phyloP scores from a whole-genome alignment of 345 rosid genomes.

The Schrenkiella parvula region DNA sequence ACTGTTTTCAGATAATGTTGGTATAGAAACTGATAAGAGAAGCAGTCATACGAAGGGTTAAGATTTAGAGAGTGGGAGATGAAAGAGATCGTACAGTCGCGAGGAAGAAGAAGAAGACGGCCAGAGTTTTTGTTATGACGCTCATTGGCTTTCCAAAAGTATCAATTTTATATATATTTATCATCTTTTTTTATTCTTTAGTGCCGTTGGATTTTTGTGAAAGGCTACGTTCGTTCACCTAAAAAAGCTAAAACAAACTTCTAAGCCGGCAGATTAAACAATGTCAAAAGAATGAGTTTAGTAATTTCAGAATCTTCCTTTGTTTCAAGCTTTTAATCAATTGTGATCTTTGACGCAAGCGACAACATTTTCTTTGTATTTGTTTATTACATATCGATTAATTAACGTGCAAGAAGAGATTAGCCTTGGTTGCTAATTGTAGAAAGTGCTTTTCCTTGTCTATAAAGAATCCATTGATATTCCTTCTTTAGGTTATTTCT shows the following conservation, averaged over 20 bases:
- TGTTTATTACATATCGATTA: no score
- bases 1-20: conserved; percentile 8
- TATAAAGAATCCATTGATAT: background rate
- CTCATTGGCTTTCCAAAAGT: background rate
- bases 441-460: background rate
- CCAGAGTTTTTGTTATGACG: background rate
- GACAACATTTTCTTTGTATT: background rate
- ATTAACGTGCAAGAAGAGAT: no score
- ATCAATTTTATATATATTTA: background rate
- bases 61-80: background rate
- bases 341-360: conserved; percentile 18
- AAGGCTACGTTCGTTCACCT: conserved; percentile 16
- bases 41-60: background rate
- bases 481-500: background rate
- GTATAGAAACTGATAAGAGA: conserved; percentile 1
- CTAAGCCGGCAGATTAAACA: conserved; percentile 9
- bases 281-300: background rate
- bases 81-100: conserved; percentile 15
- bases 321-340: conserved; percentile 10
- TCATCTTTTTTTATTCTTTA: background rate
- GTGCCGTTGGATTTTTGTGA: conserved; percentile 9
- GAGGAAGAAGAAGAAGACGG: conserved; percentile 9
- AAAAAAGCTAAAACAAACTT: background rate
- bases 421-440: background rate
- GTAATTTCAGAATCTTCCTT: conserved; percentile 9